These are phyloP conservation scores for Cunninghamia lanceolata DNA, from an alignment of 75 land plant genomes.

Conservation along the genomic window DNA sequence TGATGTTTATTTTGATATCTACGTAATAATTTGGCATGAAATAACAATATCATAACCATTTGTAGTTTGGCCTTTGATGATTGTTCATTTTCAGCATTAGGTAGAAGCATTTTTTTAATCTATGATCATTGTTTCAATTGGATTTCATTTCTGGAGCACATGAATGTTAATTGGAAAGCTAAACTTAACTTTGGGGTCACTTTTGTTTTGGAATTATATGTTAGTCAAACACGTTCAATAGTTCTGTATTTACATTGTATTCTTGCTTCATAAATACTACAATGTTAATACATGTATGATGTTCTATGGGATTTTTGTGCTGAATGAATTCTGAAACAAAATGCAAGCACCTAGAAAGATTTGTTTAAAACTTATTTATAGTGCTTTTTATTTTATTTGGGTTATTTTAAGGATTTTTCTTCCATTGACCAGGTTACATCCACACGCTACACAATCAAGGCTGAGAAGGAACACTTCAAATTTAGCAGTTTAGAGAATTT, in stretches of 20 bases:
- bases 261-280: background rate
- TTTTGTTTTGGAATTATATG: background rate
- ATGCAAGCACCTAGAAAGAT: background rate
- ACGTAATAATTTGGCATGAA: background rate
- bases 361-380: background rate
- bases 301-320: background rate
- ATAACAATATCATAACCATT: background rate
- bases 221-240: background rate
- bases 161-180: background rate
- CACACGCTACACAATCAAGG: slow-evolving; percentile 67
- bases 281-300: background rate
- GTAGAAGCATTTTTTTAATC: background rate
- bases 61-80: background rate
- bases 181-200: background rate
- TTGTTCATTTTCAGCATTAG: background rate
- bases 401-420: background rate
- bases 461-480: slow-evolving; percentile 76
- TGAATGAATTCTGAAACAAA: background rate
- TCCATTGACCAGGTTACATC: slow-evolving; percentile 67
- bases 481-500: slow-evolving; percentile 71
- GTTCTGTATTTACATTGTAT: slow-evolving; percentile 2
- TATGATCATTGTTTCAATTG: background rate
- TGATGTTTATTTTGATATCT: background rate
- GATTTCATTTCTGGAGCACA: background rate
- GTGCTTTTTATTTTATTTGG: background rate